phyloP scores from a whole-genome alignment of 2,329 filamentous ascomycete genomes.

The Claviceps sp. region DNA sequence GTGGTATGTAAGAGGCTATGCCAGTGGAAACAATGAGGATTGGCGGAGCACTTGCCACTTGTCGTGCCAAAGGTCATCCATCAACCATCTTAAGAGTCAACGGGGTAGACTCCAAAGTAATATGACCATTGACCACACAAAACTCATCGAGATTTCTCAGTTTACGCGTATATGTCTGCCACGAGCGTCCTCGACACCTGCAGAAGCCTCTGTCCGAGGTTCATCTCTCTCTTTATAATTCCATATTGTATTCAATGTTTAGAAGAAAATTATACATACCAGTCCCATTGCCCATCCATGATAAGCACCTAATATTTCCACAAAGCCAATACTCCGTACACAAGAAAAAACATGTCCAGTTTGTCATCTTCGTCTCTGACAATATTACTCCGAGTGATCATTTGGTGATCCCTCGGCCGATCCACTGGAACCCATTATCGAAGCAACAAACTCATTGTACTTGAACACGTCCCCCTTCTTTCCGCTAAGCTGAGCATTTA shows the following conservation, averaged over 20 bases:
- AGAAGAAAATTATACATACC: background rate
- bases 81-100: too few relatives aligned
- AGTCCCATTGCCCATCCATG: background rate
- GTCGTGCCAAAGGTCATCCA: too few relatives aligned
- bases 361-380: background rate
- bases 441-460: slow-evolving; percentile 83
- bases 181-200: background rate
- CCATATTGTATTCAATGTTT: background rate
- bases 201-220: background rate
- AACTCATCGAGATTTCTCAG: too few relatives aligned
- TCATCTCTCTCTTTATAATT: background rate
- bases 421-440: slow-evolving; percentile 43
- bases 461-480: slow-evolving; percentile 80
- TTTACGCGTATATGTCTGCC: too few relatives aligned
- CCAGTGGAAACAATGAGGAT: too few relatives aligned
- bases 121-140: too few relatives aligned
- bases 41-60: too few relatives aligned
- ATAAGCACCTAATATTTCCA: background rate
- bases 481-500: slow-evolving; percentile 34
- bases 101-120: too few relatives aligned
- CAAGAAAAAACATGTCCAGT: too few relatives aligned
- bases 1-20: too few relatives aligned
- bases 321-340: background rate
- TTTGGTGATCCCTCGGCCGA: slow-evolving; percentile 16
- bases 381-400: slow-evolving; percentile 13